Evolutionary conservation across 305 asterid species (phyloP).

Genomic region (Lippia alba): DNA sequence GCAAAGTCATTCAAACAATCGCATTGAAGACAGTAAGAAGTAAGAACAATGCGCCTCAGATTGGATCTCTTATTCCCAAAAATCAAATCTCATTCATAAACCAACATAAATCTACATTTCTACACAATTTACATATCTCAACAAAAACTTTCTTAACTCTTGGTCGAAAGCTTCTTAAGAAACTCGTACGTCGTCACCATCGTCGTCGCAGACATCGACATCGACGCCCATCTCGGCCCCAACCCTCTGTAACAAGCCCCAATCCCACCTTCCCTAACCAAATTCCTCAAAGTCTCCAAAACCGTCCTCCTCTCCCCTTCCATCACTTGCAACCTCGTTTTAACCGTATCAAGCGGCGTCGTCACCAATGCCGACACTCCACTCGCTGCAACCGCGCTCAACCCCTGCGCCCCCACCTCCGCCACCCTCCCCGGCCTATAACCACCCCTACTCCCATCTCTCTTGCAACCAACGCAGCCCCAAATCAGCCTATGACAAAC

Average conservation of each 20-base stretch:
- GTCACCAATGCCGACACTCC: slow-evolving; percentile 71
- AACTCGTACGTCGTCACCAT: slow-evolving; percentile 84
- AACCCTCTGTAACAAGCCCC: slow-evolving; percentile 77
- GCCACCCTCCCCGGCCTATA: slow-evolving; percentile 55
- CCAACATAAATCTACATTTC: not conserved
- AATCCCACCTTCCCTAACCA: slow-evolving; percentile 73
- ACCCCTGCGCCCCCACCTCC: slow-evolving; percentile 58
- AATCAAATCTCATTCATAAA: not conserved
- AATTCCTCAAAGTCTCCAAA: slow-evolving; percentile 51
- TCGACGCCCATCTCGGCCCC: slow-evolving; percentile 80
- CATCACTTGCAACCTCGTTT: slow-evolving; percentile 74
- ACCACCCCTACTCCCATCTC: slow-evolving; percentile 33
- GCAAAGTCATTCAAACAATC: too few species aligned
- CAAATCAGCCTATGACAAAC: slow-evolving; percentile 53
- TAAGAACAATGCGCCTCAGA: not conserved
- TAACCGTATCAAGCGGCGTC: slow-evolving; percentile 73
- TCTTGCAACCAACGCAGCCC: slow-evolving; percentile 48
- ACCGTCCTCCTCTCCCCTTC: slow-evolving; percentile 54
- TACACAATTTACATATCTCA: slow-evolving; percentile 22
- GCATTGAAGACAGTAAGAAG: not conserved
- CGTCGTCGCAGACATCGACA: slow-evolving; percentile 79
- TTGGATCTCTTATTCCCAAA: slow-evolving; percentile 13
- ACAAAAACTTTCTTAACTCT: slow-evolving; percentile 44
- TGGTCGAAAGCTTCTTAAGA: slow-evolving; percentile 66
- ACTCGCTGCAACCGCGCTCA: slow-evolving; percentile 71